phyloP scores from a whole-genome alignment of 2,329 filamentous ascomycete species.

The Arthroderma uncinatum region DNA sequence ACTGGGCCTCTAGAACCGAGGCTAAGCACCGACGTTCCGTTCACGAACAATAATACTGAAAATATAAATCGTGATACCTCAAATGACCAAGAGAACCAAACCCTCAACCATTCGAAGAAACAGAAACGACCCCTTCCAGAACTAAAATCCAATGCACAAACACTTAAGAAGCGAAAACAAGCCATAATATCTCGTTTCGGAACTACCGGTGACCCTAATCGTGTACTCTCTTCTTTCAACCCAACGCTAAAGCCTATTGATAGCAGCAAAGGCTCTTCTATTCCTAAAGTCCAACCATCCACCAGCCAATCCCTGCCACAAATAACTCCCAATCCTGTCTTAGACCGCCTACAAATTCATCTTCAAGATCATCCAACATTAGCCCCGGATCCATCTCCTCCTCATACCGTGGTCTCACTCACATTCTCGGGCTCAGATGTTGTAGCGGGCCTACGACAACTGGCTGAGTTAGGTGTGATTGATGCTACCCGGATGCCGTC shows the following conservation, averaged over 20 bases:
- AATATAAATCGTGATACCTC: conserved; percentile 23
- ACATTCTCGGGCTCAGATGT: conserved; percentile 67
- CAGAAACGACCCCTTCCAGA: conserved; percentile 14
- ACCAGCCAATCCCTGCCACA: not conserved
- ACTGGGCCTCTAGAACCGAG: conserved; percentile 42
- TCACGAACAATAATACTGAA: not conserved
- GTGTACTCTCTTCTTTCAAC: conserved; percentile 10
- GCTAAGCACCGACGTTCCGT: not conserved
- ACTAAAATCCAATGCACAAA: conserved; percentile 4
- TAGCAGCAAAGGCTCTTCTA: not conserved
- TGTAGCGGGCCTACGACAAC: conserved; percentile 64
- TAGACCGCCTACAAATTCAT: conserved; percentile 41
- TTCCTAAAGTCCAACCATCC: conserved; percentile 8
- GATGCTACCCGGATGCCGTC: conserved; percentile 71
- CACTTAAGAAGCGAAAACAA: conserved; percentile 48
- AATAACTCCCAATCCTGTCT: conserved; percentile 6
- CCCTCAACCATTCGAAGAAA: conserved; percentile 11
- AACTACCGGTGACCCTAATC: conserved; percentile 36
- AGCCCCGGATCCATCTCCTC: conserved; percentile 11
- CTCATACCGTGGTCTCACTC: conserved; percentile 34
- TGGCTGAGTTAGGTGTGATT: conserved; percentile 62
- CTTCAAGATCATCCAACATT: conserved; percentile 37
- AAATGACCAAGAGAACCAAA: conserved; percentile 17
- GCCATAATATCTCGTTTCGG: conserved; percentile 63
- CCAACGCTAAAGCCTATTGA: not conserved